Evolutionary conservation across 1,139 yeast species (phyloP), one percentile per base, ranked within the genome.

Genomic region (Geotrichum phurueaensis): DNA sequence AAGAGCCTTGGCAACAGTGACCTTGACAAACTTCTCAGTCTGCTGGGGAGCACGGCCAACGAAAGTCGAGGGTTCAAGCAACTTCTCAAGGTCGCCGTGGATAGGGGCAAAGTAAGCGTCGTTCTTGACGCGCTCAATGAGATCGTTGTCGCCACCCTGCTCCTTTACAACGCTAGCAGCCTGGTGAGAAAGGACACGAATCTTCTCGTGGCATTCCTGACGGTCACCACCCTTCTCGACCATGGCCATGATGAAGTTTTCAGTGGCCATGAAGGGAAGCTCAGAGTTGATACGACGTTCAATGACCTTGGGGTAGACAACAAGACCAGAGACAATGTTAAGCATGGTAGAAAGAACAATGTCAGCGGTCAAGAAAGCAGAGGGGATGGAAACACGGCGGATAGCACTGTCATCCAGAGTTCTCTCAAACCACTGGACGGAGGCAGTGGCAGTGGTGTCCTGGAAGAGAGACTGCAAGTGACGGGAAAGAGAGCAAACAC

Each of bases 381-480:
- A 89, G 58, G 99, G 99, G 67, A 94, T 81, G 43, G 97, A 89
- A 69, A 95, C 95, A 80, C 99, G 87, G 80, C 99, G 88, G 71
- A 92, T 94, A 63, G 99, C 99, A 63, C 96, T 88, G 77, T 95
- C 99, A 76, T 95, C 99, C 72, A 94, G 82, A 52, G 99, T 95
- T 81, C 99, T 89, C 80, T 95, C 99, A 74, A 95, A 94, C 99
- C 99, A 95, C 79, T 95, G 99, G 54, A 95, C 97, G 48, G 97
- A 87, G 13, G 98, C 96, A 60, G 99, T 94, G 77, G 91, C 95
- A 68, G 94, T 87, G 59, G 97, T 96, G 75, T 94, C 98, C 73
- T 82, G 90, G 79, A 87, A 87, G 69, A 91, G 80, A 23, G 96
- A 87, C 68, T 96, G 96, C 76, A 94, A 77, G 76, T 94, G 98